Conservation (phyloP, 2,329 filamentous ascomycete genomes). For the Huntiella savannae region DNA sequence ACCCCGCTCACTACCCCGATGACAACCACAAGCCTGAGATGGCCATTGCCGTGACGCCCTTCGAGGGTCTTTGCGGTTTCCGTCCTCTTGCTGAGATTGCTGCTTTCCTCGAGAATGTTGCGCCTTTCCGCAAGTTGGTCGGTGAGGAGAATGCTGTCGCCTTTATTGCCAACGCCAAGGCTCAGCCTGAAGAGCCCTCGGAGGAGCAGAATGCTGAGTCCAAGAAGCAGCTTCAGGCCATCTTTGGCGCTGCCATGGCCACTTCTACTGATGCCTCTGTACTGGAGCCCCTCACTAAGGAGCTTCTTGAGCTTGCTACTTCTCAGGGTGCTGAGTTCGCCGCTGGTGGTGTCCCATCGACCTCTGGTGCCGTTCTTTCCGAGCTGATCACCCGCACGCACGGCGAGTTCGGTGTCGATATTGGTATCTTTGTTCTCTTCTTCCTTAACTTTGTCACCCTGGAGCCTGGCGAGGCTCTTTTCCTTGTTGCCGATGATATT, state of each 20-base stretch:
- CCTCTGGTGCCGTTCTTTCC: slow-evolving; percentile 49
- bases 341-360: slow-evolving; percentile 47
- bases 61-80: slow-evolving; percentile 92
- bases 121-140: slow-evolving; percentile 44
- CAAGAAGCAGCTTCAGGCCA: slow-evolving; percentile 61
- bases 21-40: slow-evolving; percentile 99
- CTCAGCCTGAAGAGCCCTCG: slow-evolving; percentile 22
- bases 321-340: slow-evolving; percentile 56
- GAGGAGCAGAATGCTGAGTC: slow-evolving; percentile 26
- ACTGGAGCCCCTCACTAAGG: slow-evolving; percentile 24
- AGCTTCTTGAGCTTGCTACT: slow-evolving; percentile 53
- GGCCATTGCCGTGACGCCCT: slow-evolving; percentile 92
- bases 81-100: slow-evolving; percentile 69
- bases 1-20: slow-evolving; percentile 91
- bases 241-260: slow-evolving; percentile 68
- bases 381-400: slow-evolving; percentile 63
- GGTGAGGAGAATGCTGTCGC: slow-evolving; percentile 41
- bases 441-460: slow-evolving; percentile 92
- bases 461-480: slow-evolving; percentile 79
- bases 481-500: slow-evolving; percentile 89
- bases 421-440: slow-evolving; percentile 88
- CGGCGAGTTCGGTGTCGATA: slow-evolving; percentile 69
- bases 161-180: slow-evolving; percentile 33
- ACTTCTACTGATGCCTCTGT: slow-evolving; percentile 44
- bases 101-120: slow-evolving; percentile 50